Base-by-base conservation (phyloP, 768 basidiomycete species). In the Rhodotorula graminis region DNA sequence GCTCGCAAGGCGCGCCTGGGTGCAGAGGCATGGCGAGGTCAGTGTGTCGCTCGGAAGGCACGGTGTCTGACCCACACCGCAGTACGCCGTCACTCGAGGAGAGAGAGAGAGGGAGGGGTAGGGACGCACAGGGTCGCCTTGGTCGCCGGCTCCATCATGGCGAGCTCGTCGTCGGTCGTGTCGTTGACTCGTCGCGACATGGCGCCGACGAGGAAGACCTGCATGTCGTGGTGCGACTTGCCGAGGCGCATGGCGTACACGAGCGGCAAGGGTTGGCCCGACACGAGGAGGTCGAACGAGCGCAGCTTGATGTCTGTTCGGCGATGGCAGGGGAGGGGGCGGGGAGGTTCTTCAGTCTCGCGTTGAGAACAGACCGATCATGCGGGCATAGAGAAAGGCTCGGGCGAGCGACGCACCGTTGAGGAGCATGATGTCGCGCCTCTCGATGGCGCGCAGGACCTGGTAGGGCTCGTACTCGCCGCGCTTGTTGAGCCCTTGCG, bases 161-260 rank as follows among this genome's bases (percentile, higher is more conserved):
- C 80, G 68, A 95, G 85, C 72, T 95, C 91, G 58, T 86, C 87
- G 70, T 92, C 92, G 70, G 90, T 88, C 1, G 96, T 84, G 77
- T 90, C 85, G 80, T 98, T 98, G 66, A 98, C 87, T 84, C 88
- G 95, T 31, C 93, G 87, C 21, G 92, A 93, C 79, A 96, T 88
- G 21, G 94, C 92, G 21, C 94, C 94, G 23, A 96, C 80, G 4
- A 98, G 84, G 10, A 95, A 78, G 71, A 98, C 91, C 8, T 92
- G 90, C 16, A 97, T 87, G 64, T 96, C 93, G 70, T 86, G 84
- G 76, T 92, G 89, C 85, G 85, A 67, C 57, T 79, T 69, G 25
- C 83, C 83, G 29, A 82, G 77, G 31, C 83, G 77, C 71, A 95
- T 92, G 1, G 93, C 92, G 79, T 97, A 92, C 14, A 96, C 85